Evolutionary conservation across 176 grass and related monocot species (phyloP).

Genomic region (Neostapfia colusana): DNA sequence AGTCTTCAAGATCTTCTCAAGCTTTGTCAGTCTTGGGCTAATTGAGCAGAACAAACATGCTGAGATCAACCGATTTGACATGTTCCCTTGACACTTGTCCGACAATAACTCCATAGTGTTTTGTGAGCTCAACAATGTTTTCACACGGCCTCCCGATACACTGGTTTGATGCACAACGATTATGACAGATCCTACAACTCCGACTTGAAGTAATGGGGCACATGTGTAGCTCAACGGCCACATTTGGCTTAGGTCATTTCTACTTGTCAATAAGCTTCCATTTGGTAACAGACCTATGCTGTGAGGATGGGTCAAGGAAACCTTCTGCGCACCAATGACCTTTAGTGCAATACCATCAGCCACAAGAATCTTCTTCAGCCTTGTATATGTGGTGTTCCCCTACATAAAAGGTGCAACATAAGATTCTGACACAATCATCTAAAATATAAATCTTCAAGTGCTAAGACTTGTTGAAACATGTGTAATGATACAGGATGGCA

Average conservation of each 20-base stretch:
- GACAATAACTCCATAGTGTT: conserved; percentile 61
- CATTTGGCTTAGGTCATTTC: conserved; percentile 41
- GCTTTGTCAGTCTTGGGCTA: conserved; percentile 58
- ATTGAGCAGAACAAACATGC: conserved; percentile 65
- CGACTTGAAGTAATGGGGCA: conserved; percentile 56
- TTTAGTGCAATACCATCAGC: conserved; percentile 57
- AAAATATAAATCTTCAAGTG: neutral
- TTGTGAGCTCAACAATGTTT: conserved; percentile 42
- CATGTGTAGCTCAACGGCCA: conserved; percentile 59
- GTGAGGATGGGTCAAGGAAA: conserved; percentile 66
- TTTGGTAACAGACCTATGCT: conserved; percentile 81
- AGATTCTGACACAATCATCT: conserved; percentile 26
- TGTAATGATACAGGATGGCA: neutral
- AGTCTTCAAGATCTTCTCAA: conserved; percentile 55
- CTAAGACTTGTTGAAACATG: conserved; percentile 21
- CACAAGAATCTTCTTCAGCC: conserved; percentile 68
- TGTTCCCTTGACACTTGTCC: conserved; percentile 48
- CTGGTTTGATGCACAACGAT: conserved; percentile 48
- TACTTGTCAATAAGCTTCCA: conserved; percentile 58
- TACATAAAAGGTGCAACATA: conserved; percentile 44
- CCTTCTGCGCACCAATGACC: conserved; percentile 67
- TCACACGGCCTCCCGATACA: conserved; percentile 40
- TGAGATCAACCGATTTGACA: conserved; percentile 49
- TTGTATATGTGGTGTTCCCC: conserved; percentile 61
- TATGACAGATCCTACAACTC: conserved; percentile 55